Evolutionary conservation across 176 grass and related monocot species (phyloP), one percentile per base, ranked within the genome.

Genomic region (Dactylis glomerata): DNA sequence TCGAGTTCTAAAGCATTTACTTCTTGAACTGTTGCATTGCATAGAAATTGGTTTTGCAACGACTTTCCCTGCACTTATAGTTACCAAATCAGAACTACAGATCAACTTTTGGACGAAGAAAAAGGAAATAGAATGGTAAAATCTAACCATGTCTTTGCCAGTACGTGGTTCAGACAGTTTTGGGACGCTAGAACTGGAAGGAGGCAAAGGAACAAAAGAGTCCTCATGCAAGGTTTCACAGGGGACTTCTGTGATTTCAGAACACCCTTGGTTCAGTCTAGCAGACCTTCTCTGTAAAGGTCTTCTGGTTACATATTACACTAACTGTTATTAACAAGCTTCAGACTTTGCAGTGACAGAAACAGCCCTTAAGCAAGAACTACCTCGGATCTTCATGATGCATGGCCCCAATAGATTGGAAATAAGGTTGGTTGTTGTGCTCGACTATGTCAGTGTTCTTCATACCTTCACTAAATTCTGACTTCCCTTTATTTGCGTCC

Each of bases 251-350:
- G 20, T 9, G 0, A 80, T 23, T 16, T 80, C 87, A 80, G 23
- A 89, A 22, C 54, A 65, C 66, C 4, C 68, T n/a, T 61, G 10
- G 34, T 84, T 89, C 57, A 89, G 67, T 66, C 87, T 84, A 11
- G 57, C 22, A 47, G 87, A 89, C 27, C 66, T 88, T 83, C 81
- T 80, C 45, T 76, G 19, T 55, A 37, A 4, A 56, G 26, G 33
- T 23, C n/a, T 75, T 36, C 82, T 89, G 76, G 50, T 41, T 50
- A 88, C n/a, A 66, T 34, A 40, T 73, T 50, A 50, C 47, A 6
- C 2, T 49, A 46, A 56, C 3, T 64, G 46, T 74, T 40, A 31
- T 83, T 24, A 49, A 50, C 51, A 55, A 56, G 47, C 17, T 84
- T 57, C 46, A n/a, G 75, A n/a, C n/a, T 20, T 55, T 8, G 46